phyloP scores from a whole-genome alignment of 768 basidiomycete genomes.

The Russula brevipes region DNA sequence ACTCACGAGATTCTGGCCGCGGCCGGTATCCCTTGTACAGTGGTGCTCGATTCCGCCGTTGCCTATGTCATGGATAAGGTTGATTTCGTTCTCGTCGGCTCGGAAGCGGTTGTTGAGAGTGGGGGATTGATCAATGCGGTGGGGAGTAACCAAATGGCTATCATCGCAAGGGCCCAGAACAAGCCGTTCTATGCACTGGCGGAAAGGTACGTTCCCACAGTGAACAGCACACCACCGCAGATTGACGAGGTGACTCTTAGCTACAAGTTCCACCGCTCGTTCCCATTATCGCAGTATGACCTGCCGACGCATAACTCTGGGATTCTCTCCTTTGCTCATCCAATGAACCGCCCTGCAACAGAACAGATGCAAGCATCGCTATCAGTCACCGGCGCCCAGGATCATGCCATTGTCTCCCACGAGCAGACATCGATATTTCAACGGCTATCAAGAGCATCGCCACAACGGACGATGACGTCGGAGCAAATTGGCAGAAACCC shows the following conservation, averaged over 20 bases:
- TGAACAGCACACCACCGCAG: background rate
- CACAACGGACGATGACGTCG: conserved; percentile 56
- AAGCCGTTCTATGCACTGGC: conserved; percentile 96
- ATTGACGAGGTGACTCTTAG: conserved; percentile 37
- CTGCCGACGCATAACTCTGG: conserved; percentile 74
- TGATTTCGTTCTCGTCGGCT: conserved; percentile 92
- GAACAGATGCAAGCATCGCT: conserved; percentile 6
- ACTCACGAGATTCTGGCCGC: conserved; percentile 84
- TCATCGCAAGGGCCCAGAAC: conserved; percentile 89
- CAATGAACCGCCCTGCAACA: conserved; percentile 16
- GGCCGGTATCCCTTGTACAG: conserved; percentile 90
- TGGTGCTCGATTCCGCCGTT: conserved; percentile 93
- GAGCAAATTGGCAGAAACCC: conserved; percentile 83
- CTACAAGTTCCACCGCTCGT: conserved; percentile 96
- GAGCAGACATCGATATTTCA: conserved; percentile 24
- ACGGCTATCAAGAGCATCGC: conserved; percentile 26
- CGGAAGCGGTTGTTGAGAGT: conserved; percentile 96
- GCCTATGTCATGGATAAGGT: conserved; percentile 97
- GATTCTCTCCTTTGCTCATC: conserved; percentile 64
- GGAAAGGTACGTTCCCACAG: conserved; percentile 54
- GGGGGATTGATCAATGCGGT: conserved; percentile 90
- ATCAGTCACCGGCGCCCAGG: background rate
- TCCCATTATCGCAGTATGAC: conserved; percentile 89
- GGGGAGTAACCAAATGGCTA: conserved; percentile 94
- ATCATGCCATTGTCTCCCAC: conserved; percentile 3